Evolutionary conservation across 768 basidiomycete genomes (phyloP).

Genomic region (Steccherinum ochraceum): DNA sequence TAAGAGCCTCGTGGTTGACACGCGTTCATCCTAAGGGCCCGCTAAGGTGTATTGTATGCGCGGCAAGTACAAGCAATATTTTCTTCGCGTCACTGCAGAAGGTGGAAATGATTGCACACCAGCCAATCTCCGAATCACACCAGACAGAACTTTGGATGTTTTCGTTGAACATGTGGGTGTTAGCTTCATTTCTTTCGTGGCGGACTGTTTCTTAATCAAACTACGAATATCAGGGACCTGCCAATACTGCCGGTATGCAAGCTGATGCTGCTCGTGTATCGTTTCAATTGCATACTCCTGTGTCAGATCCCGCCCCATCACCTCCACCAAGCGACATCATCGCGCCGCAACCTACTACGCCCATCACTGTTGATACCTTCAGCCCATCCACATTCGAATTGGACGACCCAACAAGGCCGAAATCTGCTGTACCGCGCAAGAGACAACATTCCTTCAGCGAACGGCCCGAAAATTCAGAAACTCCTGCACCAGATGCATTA

Average conservation of each 20-base stretch:
- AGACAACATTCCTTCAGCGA: too few relatives aligned
- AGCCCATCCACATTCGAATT: too few relatives aligned
- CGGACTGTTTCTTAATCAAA: background rate
- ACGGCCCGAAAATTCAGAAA: too few relatives aligned
- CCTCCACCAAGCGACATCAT: background rate
- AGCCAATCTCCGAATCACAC: slow-evolving; percentile 51
- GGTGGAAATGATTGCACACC: slow-evolving; percentile 44
- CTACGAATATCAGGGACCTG: background rate
- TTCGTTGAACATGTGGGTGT: slow-evolving; percentile 46
- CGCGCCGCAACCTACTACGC: background rate
- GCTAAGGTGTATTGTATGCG: slow-evolving; percentile 59
- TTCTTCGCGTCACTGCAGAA: slow-evolving; percentile 55
- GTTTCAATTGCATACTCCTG: background rate
- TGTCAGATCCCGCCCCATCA: background rate
- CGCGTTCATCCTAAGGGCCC: slow-evolving; percentile 47
- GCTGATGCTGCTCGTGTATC: background rate
- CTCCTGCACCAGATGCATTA: too few relatives aligned
- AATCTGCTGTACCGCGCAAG: too few relatives aligned
- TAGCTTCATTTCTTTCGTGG: background rate
- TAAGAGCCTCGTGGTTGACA: background rate
- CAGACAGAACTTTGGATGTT: slow-evolving; percentile 49
- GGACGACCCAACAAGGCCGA: too few relatives aligned
- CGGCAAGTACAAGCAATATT: slow-evolving; percentile 63
- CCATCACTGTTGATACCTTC: too few relatives aligned
- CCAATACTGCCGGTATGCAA: background rate